Base-by-base conservation (phyloP, 169 alveolate genomes). In the Cryptosporidium muris region DNA sequence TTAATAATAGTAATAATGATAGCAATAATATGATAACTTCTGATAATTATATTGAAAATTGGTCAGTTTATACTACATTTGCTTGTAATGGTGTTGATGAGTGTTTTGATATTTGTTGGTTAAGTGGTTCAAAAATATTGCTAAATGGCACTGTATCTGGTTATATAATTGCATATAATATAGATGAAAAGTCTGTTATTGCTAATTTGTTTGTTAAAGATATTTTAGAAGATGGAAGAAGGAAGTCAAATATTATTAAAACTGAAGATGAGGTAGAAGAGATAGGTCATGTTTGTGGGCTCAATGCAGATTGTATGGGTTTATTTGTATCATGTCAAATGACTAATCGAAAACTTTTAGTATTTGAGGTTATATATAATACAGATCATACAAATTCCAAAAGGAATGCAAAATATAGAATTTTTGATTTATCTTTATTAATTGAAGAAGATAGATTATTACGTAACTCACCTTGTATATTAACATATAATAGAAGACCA, bases 51-150 rank as follows among this genome's bases (percentile, higher is more conserved):
- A 4, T 40, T 8, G 85, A 74, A 51, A 74, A 54, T 38, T 74
- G 85, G 85, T 3, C 68, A n/a, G 36, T 60, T 36, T 74, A 60
- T 74, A 34, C 74, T 3, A 34, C 85, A 16, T 74, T 74, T 60
- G 47, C 85, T 48, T 45, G 85, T 36, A 74, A 63, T 74, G 85
- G 60, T 74, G 67, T 74, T 37, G 60, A 74, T 36, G 85, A 74
- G 34, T 74, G 85, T 74, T 48, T 68, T 25, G 85, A 74, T 58
- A 74, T 74, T 38, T 74, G 85, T n/a, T 74, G 85, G 85, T 68
- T 74, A 58, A 74, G 47, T 43, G 85, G 85, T 48, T 74, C 85
- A 2, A 74, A 42, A 40, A 64, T 74, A 45, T 53, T 74, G 5
- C 48, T 74, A n/a, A 74, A 74, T 60, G 85, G 85, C 9, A 74